Conservation (phyloP, 2,329 filamentous ascomycete species). For the Alternaria hordeiaustralica region DNA sequence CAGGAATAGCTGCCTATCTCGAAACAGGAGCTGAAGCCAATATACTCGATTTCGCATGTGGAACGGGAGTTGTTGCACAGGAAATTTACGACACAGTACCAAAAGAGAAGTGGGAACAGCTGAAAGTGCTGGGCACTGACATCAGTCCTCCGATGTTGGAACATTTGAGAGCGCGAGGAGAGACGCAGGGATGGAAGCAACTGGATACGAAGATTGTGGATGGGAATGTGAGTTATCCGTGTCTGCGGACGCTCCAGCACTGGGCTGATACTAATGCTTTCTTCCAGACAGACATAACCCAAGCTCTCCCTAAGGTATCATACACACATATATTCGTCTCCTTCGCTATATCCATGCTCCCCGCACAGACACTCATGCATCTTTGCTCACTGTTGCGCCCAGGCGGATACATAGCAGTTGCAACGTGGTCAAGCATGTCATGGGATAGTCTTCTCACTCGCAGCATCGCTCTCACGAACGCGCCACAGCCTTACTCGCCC, state of each 20-base stretch:
- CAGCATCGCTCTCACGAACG: constrained; percentile 11
- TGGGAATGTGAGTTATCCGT: constrained; percentile 8
- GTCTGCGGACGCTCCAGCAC: not conserved
- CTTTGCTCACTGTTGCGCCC: constrained; percentile 13
- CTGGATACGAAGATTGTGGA: constrained; percentile 25
- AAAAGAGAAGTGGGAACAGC: constrained; percentile 15
- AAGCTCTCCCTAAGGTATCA: constrained; percentile 10
- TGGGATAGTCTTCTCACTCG: constrained; percentile 19
- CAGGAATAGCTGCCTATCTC: not conserved
- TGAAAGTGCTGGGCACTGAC: constrained; percentile 32
- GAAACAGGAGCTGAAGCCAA: constrained; percentile 4
- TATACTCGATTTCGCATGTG: constrained; percentile 35
- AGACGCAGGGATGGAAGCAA: constrained; percentile 25
- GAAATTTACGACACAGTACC: constrained; percentile 24
- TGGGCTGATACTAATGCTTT: not conserved
- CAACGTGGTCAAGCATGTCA: constrained; percentile 24
- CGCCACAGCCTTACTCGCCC: constrained; percentile 9
- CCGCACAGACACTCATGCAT: constrained; percentile 10
- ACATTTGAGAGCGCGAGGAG: constrained; percentile 19
- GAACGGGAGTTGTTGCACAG: constrained; percentile 31
- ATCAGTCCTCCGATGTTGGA: constrained; percentile 28
- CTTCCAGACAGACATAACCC: constrained; percentile 5
- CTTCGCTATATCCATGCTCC: constrained; percentile 28
- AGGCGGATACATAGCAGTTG: constrained; percentile 29
- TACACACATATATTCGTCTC: constrained; percentile 34